Conservation (phyloP, 2,329 filamentous ascomycete species). For the Raffaelea deltoideospora region DNA sequence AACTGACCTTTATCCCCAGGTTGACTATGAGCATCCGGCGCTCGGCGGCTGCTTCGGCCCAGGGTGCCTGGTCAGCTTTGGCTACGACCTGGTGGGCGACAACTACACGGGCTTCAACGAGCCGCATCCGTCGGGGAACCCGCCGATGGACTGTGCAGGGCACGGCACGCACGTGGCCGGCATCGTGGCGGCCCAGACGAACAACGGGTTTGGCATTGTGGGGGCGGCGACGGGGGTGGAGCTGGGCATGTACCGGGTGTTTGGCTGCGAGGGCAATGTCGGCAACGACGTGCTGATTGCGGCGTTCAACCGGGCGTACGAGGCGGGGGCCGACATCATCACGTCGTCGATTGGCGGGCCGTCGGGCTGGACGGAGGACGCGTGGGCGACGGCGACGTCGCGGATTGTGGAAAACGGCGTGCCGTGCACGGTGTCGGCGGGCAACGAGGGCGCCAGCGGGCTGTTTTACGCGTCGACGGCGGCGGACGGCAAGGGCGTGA, state of each 20-base stretch:
- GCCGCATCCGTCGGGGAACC: constrained; percentile 25
- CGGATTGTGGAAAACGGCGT: constrained; percentile 39
- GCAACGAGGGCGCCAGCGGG: constrained; percentile 19
- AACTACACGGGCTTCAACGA: constrained; percentile 22
- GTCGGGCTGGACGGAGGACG: constrained; percentile 35
- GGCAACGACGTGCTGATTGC: constrained; percentile 40
- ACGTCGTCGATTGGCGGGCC: constrained; percentile 35
- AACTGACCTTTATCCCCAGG: constrained; percentile 26
- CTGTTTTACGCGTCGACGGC: constrained; percentile 35
- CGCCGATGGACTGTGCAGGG: constrained; percentile 40
- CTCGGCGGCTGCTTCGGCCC: constrained; percentile 20
- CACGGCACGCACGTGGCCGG: constrained; percentile 49
- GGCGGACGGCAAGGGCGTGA: constrained; percentile 29
- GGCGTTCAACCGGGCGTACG: constrained; percentile 42
- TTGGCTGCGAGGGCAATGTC: constrained; percentile 34
- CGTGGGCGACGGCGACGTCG: constrained; percentile 32
- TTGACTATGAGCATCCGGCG: not conserved
- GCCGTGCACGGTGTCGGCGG: not conserved
- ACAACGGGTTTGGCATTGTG: constrained; percentile 37
- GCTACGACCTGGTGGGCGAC: constrained; percentile 5
- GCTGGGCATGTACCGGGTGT: constrained; percentile 40
- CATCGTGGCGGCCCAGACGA: constrained; percentile 40
- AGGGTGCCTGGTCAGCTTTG: constrained; percentile 5
- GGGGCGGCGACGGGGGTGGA: constrained; percentile 41
- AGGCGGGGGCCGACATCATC: constrained; percentile 42